Percentiles rank a stretch among this genome's conserved stretches.
phyloP scores from a whole-genome alignment of 306 rosid genomes.

The Medicago lupulina region DNA sequence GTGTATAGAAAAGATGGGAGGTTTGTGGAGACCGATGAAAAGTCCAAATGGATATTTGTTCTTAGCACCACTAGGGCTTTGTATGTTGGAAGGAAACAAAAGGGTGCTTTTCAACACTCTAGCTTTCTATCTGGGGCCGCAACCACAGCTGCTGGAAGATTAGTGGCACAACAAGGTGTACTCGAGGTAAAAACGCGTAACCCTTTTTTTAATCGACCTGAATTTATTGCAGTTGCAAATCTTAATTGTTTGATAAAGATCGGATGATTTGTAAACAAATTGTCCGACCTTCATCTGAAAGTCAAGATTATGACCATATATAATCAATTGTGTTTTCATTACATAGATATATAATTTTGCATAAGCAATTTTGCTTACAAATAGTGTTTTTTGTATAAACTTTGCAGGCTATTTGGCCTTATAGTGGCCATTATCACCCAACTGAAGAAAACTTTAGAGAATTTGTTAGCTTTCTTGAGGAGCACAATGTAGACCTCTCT shows the following conservation, averaged over 20 bases:
- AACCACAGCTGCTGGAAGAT: constrained; percentile 95
- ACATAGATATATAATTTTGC: background rate
- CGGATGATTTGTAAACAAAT: background rate
- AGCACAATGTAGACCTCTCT: constrained; percentile 78
- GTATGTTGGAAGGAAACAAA: constrained; percentile 89
- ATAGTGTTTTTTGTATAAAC: constrained; percentile 17
- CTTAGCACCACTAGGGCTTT: constrained; percentile 85
- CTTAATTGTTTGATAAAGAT: background rate
- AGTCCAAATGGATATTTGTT: constrained; percentile 91
- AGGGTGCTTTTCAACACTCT: constrained; percentile 88
- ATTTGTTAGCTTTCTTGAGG: constrained; percentile 78
- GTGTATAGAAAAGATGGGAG: constrained; percentile 56
- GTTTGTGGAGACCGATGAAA: constrained; percentile 62
- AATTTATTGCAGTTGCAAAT: background rate
- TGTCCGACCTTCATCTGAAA: background rate
- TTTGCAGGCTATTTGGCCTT: constrained; percentile 97
- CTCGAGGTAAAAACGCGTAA: constrained; percentile 65
- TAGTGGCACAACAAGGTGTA: constrained; percentile 70
- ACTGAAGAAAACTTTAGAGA: constrained; percentile 94
- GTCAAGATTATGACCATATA: background rate
- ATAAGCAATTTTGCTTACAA: constrained; percentile 28
- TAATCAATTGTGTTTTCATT: background rate
- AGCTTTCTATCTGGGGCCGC: constrained; percentile 96
- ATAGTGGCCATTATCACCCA: constrained; percentile 97
- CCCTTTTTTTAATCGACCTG: background rate